Base-by-base conservation (phyloP, 768 basidiomycete genomes). In the Podaxis sp. region DNA sequence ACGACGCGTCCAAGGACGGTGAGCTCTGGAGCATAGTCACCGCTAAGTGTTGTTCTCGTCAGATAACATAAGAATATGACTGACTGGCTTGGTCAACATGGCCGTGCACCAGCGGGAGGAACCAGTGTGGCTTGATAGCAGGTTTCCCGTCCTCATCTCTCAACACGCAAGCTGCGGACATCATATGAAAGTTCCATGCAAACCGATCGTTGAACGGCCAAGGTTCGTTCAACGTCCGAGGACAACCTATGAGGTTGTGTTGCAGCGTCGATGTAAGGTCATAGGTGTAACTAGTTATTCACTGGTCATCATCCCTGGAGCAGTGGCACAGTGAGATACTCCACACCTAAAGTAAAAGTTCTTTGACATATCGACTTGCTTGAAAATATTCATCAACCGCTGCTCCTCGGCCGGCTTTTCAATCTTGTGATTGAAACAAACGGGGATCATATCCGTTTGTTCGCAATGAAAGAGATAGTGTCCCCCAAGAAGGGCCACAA, bases 391-490 rank as follows among this genome's bases (percentile, higher is more conserved):
- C 78, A 96, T 86, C 37, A 95, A 80, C 8, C 93, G 87, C 69
- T 91, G 90, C 71, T 99, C 96, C 69, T 97, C 95, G 0, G 91
- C 81, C 0, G 90, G 89, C 66, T 91, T 90, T 50, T 97, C 96
- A 20, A 94, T 75, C 76, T 90, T 95, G 76, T 90, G 93, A 64
- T 86, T 90, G 68, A 84, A 84, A 17, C 84, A 84, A 28, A 98
- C 80, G 2, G 92, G 87, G 13, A 94, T 76, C 37, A 96, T 87
- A 37, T 95, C 91, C 1, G 95, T 92, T 67, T 84, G 89, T 71
- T 99, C 97, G 76, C 93, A 96, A 69, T 99, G 97, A 69, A 96
- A 99, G 44, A 99, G 80, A 69, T 97, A 97, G 71, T 98, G 95
- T 0, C 96, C 96, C 6, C 96, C 97, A 8, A 99, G 79, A 4